A percentile compares a stretch with the other conserved stretches of the same genome.
These are phyloP conservation scores for Puccinia novopanici DNA, from an alignment of 1,284 basidiomycete species.

Conservation along the genomic window DNA sequence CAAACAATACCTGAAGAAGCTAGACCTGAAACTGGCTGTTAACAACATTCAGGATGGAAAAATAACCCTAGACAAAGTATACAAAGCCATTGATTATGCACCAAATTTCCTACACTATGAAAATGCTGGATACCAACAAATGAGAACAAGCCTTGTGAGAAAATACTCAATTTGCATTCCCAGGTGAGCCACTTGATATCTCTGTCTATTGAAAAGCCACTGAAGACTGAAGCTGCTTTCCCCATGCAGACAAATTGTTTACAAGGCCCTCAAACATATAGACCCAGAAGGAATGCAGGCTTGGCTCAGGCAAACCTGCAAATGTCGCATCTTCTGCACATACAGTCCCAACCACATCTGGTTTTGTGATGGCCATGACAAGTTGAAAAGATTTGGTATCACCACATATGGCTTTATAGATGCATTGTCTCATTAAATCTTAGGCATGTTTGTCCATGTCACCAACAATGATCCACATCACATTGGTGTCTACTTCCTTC, in stretches of 20 bases:
- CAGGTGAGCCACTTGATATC: neutral
- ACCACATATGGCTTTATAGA: neutral
- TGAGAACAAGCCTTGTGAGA: neutral
- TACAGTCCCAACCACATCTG: neutral
- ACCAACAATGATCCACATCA: slow-evolving; percentile 18
- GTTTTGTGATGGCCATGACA: slow-evolving; percentile 1
- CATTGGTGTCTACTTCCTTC: slow-evolving; percentile 20
- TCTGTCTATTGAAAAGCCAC: neutral
- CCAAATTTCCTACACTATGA: neutral
- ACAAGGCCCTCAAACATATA: neutral
- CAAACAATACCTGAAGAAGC: neutral
- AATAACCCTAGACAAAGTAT: neutral
- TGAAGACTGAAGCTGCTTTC: no score
- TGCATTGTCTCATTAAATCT: neutral
- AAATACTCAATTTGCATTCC: neutral
- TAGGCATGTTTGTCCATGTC: slow-evolving; percentile 20
- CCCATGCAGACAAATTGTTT: neutral
- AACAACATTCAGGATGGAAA: neutral
- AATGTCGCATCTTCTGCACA: neutral
- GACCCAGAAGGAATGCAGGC: slow-evolving; percentile 14
- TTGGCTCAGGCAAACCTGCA: neutral
- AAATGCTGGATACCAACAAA: neutral
- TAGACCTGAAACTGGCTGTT: neutral
- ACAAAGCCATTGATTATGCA: neutral
- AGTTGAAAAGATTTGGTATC: slow-evolving; percentile 1